Evolutionary conservation across 176 grass and related monocot species (phyloP), one percentile per base, ranked within the genome.

Genomic region (Bolboschoenus planiculmis): DNA sequence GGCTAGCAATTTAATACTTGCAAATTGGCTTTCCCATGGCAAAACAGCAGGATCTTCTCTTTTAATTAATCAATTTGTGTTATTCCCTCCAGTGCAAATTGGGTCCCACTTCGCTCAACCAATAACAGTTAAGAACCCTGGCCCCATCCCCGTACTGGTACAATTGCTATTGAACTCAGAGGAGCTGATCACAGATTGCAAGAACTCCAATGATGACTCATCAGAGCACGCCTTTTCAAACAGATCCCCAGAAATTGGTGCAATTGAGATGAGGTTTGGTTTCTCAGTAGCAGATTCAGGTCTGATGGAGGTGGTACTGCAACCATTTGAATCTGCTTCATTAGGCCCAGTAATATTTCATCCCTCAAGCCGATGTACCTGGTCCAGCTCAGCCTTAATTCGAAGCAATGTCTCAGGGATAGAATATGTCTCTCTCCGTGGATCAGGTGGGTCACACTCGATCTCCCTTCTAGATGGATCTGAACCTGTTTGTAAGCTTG

Each of bases 331-430:
- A 23, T 93, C 86, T 30, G 87, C 87, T 78, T 85, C 77, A 42
- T 87, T 99, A 78, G 96, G 96, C 55, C 96, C 92, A 46, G 61
- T 99, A 84, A 57, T 99, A 81, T 99, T 99, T 40, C 96, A 87
- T 65, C 96, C 96, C 1, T 95, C 96, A 23, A 93, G 92, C 70
- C 39, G 89, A 10, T 99, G 96, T 80, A 91, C 83, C 57, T 99
- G 96, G 96, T 93, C 86, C 60, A 95, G 87, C 84, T 93, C 92
- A 83, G 86, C 60, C 79, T 86, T 95, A 79, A 93, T 99, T 81
- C 86, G 96, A 79, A 99, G 87, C 76, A 95, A 99, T 64, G 44
- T 99, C 10, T 93, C 96, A 2, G 92, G 96, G 11, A 64, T 95
- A 84, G 96, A 99, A 84, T 87, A 81, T 91, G 59, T 99, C 14